Conservation (phyloP, 1,139 yeast species). For the Saccharomyces hybrid region DNA sequence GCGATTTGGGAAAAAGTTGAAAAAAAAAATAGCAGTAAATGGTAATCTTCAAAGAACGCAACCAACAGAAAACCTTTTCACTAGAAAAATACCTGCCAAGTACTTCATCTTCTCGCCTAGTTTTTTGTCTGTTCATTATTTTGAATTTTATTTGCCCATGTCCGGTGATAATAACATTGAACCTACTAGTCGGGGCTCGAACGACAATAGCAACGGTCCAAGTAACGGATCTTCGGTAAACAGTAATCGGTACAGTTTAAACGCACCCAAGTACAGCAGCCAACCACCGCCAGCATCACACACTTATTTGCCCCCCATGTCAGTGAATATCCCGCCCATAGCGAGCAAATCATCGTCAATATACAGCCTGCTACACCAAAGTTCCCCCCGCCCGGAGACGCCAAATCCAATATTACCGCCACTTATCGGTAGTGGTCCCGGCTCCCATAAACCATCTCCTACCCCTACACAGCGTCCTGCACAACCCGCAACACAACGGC, state of each 20-base stretch:
- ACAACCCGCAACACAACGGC: not conserved
- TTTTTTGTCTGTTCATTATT: not conserved
- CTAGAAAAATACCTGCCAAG: not conserved
- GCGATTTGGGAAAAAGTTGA: slow-evolving; percentile 1
- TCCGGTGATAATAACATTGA: not conserved
- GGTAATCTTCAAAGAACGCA: not conserved
- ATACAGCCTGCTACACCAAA: not conserved
- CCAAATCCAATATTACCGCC: not conserved
- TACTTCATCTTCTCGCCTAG: not conserved
- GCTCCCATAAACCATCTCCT: not conserved
- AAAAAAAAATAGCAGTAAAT: not conserved
- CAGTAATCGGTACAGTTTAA: not conserved
- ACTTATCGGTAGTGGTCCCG: not conserved
- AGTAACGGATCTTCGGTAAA: not conserved
- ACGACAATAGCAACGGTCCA: not conserved
- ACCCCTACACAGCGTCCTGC: not conserved
- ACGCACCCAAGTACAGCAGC: not conserved
- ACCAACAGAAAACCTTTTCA: not conserved
- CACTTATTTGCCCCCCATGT: not conserved
- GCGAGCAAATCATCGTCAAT: not conserved
- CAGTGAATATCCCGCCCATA: not conserved
- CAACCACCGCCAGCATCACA: not conserved
- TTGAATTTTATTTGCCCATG: not conserved
- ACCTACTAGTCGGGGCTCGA: not conserved
- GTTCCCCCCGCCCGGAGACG: not conserved